Evolutionary conservation across 345 rosid genomes (phyloP).

Genomic region (Triadica sebifera): DNA sequence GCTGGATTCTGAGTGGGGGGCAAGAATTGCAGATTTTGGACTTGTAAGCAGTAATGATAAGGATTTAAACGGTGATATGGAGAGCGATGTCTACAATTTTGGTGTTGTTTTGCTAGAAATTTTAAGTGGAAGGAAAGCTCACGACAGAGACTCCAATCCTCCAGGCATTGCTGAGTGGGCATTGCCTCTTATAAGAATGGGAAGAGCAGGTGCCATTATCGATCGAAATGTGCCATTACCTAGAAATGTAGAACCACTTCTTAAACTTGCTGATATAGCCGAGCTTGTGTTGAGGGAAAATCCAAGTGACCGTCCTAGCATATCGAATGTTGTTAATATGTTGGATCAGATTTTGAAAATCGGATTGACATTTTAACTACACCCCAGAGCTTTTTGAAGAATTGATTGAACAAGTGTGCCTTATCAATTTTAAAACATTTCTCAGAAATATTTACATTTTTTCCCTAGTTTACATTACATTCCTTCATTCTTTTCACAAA

Average conservation of each 20-base stretch:
- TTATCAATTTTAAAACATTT: not conserved
- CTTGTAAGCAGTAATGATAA: slow-evolving; percentile 51
- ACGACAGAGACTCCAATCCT: slow-evolving; percentile 59
- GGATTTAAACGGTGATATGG: slow-evolving; percentile 47
- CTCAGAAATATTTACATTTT: not conserved
- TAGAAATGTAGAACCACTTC: slow-evolving; percentile 77
- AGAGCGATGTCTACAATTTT: slow-evolving; percentile 58
- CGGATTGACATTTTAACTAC: slow-evolving; percentile 37
- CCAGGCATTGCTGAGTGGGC: slow-evolving; percentile 72
- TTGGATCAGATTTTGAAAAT: slow-evolving; percentile 65
- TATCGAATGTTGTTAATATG: slow-evolving; percentile 53
- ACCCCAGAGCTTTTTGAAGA: not conserved
- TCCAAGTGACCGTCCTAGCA: slow-evolving; percentile 60
- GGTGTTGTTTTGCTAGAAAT: slow-evolving; percentile 81
- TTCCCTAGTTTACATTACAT: not conserved
- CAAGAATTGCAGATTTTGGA: slow-evolving; percentile 80
- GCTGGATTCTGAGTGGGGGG: slow-evolving; percentile 78
- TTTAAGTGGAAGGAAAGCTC: slow-evolving; percentile 78
- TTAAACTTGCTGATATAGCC: slow-evolving; percentile 75
- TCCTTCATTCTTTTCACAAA: not conserved
- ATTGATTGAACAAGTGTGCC: not conserved
- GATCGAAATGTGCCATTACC: slow-evolving; percentile 66
- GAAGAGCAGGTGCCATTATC: slow-evolving; percentile 57
- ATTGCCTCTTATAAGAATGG: slow-evolving; percentile 55
- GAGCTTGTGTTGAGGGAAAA: slow-evolving; percentile 63